Conservation (phyloP, 176 grass and related monocot genomes). For the Ananas comosus region DNA sequence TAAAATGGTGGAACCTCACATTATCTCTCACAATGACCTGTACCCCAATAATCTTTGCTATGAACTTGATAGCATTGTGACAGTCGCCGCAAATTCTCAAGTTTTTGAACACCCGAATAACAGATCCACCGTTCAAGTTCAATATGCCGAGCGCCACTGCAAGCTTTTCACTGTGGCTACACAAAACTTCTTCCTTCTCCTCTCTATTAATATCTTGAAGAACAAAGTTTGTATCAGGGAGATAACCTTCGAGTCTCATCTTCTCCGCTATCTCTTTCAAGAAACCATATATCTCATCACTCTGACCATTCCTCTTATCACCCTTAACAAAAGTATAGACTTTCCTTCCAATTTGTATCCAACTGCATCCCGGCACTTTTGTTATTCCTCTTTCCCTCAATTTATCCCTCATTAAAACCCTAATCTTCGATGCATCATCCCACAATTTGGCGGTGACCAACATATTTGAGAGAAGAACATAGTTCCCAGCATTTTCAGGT, state of each 20-base stretch:
- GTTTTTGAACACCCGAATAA: conserved; percentile 26
- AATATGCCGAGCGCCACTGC: conserved; percentile 22
- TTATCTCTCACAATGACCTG: conserved; percentile 25
- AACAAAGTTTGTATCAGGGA: conserved; percentile 16
- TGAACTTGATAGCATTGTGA: conserved; percentile 22
- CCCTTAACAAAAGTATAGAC: conserved; percentile 26
- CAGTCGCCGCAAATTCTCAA: conserved; percentile 25
- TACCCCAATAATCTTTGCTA: conserved; percentile 14
- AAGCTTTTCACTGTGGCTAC: conserved; percentile 24
- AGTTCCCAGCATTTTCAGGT: conserved; percentile 24
- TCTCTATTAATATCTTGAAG: conserved; percentile 17
- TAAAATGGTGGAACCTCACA: conserved; percentile 32
- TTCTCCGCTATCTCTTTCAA: conserved; percentile 9
- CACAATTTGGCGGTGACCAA: conserved; percentile 6
- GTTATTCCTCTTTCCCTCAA: conserved; percentile 9
- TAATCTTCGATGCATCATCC: conserved; percentile 17
- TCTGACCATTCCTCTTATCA: conserved; percentile 7
- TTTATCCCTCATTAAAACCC: conserved; percentile 19
- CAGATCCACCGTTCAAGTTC: conserved; percentile 12
- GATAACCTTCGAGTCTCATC: conserved; percentile 22
- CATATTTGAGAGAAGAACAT: conserved; percentile 24
- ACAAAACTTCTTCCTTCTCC: conserved; percentile 22
- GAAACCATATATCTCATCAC: conserved; percentile 17
- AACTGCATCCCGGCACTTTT: conserved; percentile 16
- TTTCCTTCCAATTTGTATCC: conserved; percentile 20